Evolutionary conservation across 2,329 filamentous ascomycete species (phyloP).

Genomic region (Proliferodiscus dingleyae): DNA sequence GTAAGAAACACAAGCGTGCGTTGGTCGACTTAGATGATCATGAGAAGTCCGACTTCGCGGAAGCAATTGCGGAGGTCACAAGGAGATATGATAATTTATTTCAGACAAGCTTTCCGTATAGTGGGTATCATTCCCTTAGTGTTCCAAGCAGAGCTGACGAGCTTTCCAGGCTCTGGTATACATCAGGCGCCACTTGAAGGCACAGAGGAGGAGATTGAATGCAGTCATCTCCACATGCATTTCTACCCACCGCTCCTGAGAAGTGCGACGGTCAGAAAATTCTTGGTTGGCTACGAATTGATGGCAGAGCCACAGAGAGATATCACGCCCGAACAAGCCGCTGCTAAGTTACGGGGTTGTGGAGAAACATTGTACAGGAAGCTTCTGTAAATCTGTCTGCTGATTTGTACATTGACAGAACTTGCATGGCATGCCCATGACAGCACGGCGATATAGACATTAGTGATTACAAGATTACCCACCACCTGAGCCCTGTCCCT

Average conservation of each 20-base stretch:
- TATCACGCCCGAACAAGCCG: conserved; percentile 95
- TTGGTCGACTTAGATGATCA: conserved; percentile 72
- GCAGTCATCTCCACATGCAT: conserved; percentile 91
- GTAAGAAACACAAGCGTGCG: conserved; percentile 77
- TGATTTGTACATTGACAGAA: not conserved
- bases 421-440: not conserved
- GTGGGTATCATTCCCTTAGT: conserved; percentile 39
- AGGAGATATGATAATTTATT: conserved; percentile 95
- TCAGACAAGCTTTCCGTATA: conserved; percentile 94
- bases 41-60: conserved; percentile 72
- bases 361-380: conserved; percentile 82
- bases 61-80: conserved; percentile 82
- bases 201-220: conserved; percentile 75
- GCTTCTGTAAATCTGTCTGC: conserved; percentile 12
- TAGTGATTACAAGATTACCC: conserved; percentile 3
- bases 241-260: conserved; percentile 93
- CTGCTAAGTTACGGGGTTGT: conserved; percentile 67
- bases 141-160: conserved; percentile 1
- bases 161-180: conserved; percentile 69
- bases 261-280: conserved; percentile 92
- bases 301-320: conserved; percentile 97
- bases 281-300: conserved; percentile 93
- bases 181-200: conserved; percentile 90
- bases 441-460: conserved; percentile 9
- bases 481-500: too few species aligned